Evolutionary conservation across 1,284 basidiomycete species (phyloP).

Genomic region (Ustilago bromivora): DNA sequence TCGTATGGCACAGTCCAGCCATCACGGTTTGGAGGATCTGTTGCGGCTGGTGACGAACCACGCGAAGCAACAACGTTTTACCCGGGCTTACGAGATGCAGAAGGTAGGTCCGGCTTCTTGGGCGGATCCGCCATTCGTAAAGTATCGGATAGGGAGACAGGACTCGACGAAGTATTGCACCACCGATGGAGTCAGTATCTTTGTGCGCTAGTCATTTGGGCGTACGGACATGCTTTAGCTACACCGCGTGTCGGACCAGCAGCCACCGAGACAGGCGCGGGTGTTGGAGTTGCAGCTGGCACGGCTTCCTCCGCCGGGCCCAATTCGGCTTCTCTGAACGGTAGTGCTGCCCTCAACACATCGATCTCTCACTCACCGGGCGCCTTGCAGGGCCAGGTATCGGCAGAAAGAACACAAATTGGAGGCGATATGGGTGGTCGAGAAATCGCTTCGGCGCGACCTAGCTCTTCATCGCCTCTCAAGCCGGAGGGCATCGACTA

Average conservation of each 20-base stretch:
- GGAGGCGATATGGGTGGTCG: slow-evolving; percentile 10
- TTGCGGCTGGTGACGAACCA: slow-evolving; percentile 16
- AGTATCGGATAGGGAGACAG: slow-evolving; percentile 29
- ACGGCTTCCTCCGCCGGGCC: slow-evolving; percentile 14
- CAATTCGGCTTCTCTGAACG: slow-evolving; percentile 24
- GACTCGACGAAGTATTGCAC: slow-evolving; percentile 54
- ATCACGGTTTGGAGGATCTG: slow-evolving; percentile 12
- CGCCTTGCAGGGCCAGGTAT: slow-evolving; percentile 28
- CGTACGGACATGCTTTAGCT: slow-evolving; percentile 54
- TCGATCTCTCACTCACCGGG: slow-evolving; percentile 26
- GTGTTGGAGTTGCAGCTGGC: background rate
- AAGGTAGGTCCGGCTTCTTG: slow-evolving; percentile 9
- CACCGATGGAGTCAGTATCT: slow-evolving; percentile 58
- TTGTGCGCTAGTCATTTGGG: slow-evolving; percentile 57
- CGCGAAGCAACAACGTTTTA: slow-evolving; percentile 8
- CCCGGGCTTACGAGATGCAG: slow-evolving; percentile 21
- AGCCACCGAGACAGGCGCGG: slow-evolving; percentile 5
- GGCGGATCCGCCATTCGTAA: slow-evolving; percentile 16
- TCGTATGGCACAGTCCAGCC: slow-evolving; percentile 45
- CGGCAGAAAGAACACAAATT: slow-evolving; percentile 33
- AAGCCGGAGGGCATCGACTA: slow-evolving; percentile 49
- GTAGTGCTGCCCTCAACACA: slow-evolving; percentile 1
- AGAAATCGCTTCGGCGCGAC: slow-evolving; percentile 3
- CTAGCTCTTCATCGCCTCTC: slow-evolving; percentile 1
- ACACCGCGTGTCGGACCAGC: slow-evolving; percentile 22